Percentiles rank a stretch among this genome's conserved stretches.
phyloP scores from a whole-genome alignment of 2,329 filamentous ascomycete genomes.

The Chrysosporium queenslandicum region DNA sequence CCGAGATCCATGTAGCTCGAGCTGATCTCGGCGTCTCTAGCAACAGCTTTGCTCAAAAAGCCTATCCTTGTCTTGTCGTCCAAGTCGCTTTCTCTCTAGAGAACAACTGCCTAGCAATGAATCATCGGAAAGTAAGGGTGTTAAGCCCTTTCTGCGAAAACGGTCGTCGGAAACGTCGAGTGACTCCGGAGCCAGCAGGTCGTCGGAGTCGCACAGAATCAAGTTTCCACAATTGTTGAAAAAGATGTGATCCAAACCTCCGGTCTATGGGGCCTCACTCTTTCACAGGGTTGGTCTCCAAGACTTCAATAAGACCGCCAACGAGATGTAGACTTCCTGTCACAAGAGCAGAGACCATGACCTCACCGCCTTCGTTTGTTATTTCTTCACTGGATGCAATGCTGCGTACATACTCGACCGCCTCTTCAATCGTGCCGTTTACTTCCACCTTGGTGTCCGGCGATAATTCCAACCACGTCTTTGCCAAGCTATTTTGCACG shows the following conservation, averaged over 20 bases:
- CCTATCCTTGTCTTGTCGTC: no score
- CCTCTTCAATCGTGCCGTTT: slow-evolving; percentile 57
- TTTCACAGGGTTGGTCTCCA: slow-evolving; percentile 41
- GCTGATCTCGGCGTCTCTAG: no score
- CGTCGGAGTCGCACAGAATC: no score
- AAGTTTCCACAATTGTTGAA: background rate
- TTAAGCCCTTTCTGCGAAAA: background rate
- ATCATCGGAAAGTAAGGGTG: no score
- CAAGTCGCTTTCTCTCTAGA: no score
- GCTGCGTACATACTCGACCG: slow-evolving; percentile 49
- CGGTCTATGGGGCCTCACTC: background rate
- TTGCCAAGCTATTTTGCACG: slow-evolving; percentile 59
- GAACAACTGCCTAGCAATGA: no score
- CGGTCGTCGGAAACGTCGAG: no score
- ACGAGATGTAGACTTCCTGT: slow-evolving; percentile 81
- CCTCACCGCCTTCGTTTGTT: slow-evolving; percentile 15
- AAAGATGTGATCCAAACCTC: background rate
- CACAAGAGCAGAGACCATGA: slow-evolving; percentile 53
- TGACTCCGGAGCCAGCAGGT: no score
- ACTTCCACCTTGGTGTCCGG: slow-evolving; percentile 47
- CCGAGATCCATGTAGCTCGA: no score
- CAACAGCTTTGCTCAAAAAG: no score
- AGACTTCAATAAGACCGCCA: slow-evolving; percentile 62
- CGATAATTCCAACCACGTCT: slow-evolving; percentile 50
- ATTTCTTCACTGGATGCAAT: slow-evolving; percentile 28